These are phyloP conservation scores for Geoglossum cookeanum DNA, from an alignment of 2,329 filamentous ascomycete species.

Conservation along the genomic window DNA sequence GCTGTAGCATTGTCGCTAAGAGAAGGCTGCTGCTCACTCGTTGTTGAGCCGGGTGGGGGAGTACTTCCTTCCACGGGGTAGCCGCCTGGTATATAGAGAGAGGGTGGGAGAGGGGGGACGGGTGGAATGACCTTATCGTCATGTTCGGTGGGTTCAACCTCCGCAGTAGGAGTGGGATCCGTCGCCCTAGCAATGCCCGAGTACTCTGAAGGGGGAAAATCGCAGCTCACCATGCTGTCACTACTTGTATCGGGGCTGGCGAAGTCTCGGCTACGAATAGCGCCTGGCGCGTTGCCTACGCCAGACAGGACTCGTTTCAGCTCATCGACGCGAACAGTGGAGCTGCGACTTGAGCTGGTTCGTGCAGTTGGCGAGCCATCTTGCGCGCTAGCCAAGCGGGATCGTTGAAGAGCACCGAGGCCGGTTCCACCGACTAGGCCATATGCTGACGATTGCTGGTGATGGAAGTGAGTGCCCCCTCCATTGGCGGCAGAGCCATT, in stretches of 20 bases:
- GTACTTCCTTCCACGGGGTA: neutral
- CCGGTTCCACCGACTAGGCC: conserved; percentile 16
- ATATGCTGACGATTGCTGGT: conserved; percentile 15
- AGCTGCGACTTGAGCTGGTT: conserved; percentile 22
- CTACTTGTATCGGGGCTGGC: conserved; percentile 23
- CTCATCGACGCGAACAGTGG: conserved; percentile 28
- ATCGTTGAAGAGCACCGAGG: conserved; percentile 12
- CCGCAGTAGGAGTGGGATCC: conserved; percentile 8
- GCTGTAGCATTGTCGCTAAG: neutral
- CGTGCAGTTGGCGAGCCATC: conserved; percentile 18
- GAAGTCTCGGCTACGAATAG: conserved; percentile 11
- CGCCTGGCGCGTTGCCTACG: conserved; percentile 12
- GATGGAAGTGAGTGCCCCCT: conserved; percentile 11
- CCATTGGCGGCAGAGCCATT: conserved; percentile 17
- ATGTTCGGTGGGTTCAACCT: neutral
- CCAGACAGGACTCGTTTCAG: conserved; percentile 28
- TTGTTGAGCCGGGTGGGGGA: neutral
- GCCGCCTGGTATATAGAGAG: conserved; percentile 19
- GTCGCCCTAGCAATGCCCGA: conserved; percentile 14
- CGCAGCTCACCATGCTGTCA: conserved; percentile 26
- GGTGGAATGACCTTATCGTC: conserved; percentile 22
- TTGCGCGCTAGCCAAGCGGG: conserved; percentile 17
- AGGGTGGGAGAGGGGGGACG: conserved; percentile 25
- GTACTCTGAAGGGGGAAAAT: conserved; percentile 20
- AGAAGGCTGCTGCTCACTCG: neutral